A percentile compares a stretch with the other conserved stretches of the same genome.
phyloP scores from a whole-genome alignment of 2,329 filamentous ascomycete genomes.

The Cercospora sp. region DNA sequence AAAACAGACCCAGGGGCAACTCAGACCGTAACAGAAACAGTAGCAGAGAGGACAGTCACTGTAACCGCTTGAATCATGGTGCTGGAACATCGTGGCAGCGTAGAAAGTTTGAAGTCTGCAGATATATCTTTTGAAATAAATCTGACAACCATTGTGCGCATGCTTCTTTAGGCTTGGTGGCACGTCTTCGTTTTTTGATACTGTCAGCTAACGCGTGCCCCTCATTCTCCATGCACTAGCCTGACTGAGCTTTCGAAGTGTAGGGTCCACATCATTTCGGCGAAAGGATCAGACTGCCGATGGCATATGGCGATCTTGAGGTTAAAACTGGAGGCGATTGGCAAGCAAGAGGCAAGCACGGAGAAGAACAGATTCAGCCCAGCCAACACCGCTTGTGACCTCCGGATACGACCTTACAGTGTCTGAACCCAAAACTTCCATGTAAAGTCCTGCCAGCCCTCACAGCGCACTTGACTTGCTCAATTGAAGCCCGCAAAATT shows the following conservation, averaged over 20 bases:
- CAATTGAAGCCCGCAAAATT: not conserved
- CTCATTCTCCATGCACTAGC: not conserved
- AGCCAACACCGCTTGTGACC: too few species aligned
- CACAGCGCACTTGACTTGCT: not conserved
- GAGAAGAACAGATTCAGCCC: too few species aligned
- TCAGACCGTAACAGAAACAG: slow-evolving; percentile 26
- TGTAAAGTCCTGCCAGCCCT: too few species aligned
- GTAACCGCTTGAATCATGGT: slow-evolving; percentile 2
- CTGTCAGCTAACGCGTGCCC: not conserved
- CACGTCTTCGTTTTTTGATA: too few species aligned
- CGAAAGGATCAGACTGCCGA: not conserved
- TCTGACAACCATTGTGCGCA: not conserved
- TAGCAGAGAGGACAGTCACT: slow-evolving; percentile 27
- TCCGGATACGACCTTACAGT: too few species aligned
- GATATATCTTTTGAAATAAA: not conserved
- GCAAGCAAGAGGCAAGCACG: too few species aligned
- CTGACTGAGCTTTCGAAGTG: not conserved
- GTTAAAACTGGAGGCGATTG: not conserved
- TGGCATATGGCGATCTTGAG: not conserved
- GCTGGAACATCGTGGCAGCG: not conserved
- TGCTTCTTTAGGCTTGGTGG: not conserved
- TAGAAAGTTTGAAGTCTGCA: not conserved
- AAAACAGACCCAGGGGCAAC: slow-evolving; percentile 21
- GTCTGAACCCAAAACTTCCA: too few species aligned
- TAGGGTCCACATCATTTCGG: not conserved